A percentile compares a stretch with the other conserved stretches of the same genome.
phyloP scores from a whole-genome alignment of 2,329 filamentous ascomycete species.

The Penicillium crustosum region DNA sequence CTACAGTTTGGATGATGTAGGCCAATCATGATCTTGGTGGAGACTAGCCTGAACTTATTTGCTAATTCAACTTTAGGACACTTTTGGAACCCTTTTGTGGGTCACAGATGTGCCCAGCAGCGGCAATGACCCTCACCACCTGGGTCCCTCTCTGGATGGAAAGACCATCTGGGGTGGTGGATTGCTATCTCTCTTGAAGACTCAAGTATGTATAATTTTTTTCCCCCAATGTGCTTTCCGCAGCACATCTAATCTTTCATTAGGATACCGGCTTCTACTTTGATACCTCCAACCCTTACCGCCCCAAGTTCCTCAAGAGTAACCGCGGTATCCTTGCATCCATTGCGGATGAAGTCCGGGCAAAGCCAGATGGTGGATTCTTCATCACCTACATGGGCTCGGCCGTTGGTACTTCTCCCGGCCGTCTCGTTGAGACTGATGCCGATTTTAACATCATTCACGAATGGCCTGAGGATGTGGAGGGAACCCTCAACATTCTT shows the following conservation, averaged over 20 bases:
- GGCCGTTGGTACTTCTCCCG: constrained; percentile 58
- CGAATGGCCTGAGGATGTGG: constrained; percentile 61
- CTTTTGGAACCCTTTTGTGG: constrained; percentile 60
- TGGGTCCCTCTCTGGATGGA: constrained; percentile 56
- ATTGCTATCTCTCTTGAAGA: constrained; percentile 59
- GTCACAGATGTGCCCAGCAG: constrained; percentile 60
- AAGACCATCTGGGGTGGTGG: constrained; percentile 60
- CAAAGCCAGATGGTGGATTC: constrained; percentile 62
- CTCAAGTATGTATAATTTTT: constrained; percentile 33
- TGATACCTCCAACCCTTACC: constrained; percentile 59
- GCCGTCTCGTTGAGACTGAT: constrained; percentile 62
- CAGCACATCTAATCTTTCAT: constrained; percentile 2
- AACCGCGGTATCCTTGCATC: constrained; percentile 60
- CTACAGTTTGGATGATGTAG: constrained; percentile 58
- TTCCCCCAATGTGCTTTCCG: too few relatives aligned
- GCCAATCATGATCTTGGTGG: constrained; percentile 8
- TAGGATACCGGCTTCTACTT: constrained; percentile 64
- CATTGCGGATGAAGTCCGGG: constrained; percentile 62
- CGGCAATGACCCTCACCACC: constrained; percentile 62
- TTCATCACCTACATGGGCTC: constrained; percentile 64
- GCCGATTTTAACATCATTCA: constrained; percentile 60
- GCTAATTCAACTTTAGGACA: constrained; percentile 45
- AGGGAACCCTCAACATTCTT: constrained; percentile 56
- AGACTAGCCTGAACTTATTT: background rate
- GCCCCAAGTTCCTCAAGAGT: constrained; percentile 59